phyloP scores from a whole-genome alignment of 257 asterid species.

The Craterostigma plantagineum region DNA sequence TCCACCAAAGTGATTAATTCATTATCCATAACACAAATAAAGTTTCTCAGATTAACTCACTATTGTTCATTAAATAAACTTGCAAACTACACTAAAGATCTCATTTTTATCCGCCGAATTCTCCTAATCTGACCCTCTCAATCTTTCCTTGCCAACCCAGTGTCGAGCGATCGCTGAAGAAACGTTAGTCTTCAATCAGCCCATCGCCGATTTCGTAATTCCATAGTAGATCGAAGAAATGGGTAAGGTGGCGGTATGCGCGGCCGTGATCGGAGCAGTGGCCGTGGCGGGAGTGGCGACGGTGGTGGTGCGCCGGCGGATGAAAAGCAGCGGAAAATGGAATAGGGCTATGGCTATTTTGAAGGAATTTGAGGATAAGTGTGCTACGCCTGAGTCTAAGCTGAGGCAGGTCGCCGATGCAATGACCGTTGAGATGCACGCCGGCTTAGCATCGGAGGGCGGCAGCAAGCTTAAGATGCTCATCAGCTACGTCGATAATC shows the following conservation, averaged over 20 bases:
- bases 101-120: too few relatives aligned
- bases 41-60: too few relatives aligned
- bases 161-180: too few relatives aligned
- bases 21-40: too few relatives aligned
- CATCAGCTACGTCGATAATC: constrained; percentile 57
- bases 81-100: too few relatives aligned
- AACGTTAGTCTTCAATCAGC: too few relatives aligned
- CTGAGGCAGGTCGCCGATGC: constrained; percentile 63
- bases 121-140: too few relatives aligned
- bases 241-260: constrained; percentile 55
- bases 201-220: too few relatives aligned
- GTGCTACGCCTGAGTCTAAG: constrained; percentile 50
- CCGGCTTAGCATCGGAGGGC: constrained; percentile 74
- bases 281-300: constrained; percentile 52
- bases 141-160: too few relatives aligned
- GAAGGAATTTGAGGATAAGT: constrained; percentile 59
- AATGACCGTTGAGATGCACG: constrained; percentile 80
- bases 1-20: too few relatives aligned
- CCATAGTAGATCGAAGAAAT: constrained; percentile 8
- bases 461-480: constrained; percentile 87
- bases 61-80: too few relatives aligned
- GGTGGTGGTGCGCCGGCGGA: constrained; percentile 44
- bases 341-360: constrained; percentile 31
- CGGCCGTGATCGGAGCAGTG: constrained; percentile 61
- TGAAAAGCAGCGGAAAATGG: constrained; percentile 50